These are phyloP conservation scores for Sporothrix globosa DNA, from an alignment of 2,329 filamentous ascomycete genomes.

Conservation along the genomic window DNA sequence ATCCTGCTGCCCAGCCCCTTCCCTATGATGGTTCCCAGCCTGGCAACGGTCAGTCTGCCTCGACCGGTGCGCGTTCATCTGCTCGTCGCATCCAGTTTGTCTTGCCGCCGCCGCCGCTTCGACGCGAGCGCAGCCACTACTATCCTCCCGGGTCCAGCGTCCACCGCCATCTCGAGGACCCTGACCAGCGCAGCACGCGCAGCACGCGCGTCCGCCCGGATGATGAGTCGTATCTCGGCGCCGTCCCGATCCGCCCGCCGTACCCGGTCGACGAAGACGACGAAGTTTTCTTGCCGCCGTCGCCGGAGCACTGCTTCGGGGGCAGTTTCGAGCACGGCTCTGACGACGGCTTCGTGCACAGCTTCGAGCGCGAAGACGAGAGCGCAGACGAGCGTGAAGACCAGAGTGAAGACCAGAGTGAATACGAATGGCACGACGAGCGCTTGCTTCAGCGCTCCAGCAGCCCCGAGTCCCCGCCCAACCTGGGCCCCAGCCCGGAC, in stretches of 20 bases:
- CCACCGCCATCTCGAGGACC: neutral
- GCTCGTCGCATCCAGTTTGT: neutral
- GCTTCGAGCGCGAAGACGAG: neutral
- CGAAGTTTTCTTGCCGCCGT: neutral
- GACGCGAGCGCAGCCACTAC: neutral
- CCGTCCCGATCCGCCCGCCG: neutral
- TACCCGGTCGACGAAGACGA: neutral
- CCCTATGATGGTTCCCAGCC: neutral
- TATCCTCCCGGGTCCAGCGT: neutral
- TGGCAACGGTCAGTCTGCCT: neutral
- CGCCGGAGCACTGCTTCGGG: too few species aligned
- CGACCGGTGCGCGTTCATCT: neutral
- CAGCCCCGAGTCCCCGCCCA: neutral
- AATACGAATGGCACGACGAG: too few species aligned
- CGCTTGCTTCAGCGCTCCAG: neutral
- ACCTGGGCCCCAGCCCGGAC: neutral
- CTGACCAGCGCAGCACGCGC: neutral
- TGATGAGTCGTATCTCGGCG: neutral
- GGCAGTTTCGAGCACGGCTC: too few species aligned
- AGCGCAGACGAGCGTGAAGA: too few species aligned
- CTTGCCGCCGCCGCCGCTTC: neutral
- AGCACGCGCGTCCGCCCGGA: neutral
- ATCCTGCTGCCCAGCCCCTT: neutral
- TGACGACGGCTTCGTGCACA: too few species aligned
- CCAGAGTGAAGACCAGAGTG: too few species aligned